Conservation (phyloP, 2,329 filamentous ascomycete species). For the Xylariaceae sp. region DNA sequence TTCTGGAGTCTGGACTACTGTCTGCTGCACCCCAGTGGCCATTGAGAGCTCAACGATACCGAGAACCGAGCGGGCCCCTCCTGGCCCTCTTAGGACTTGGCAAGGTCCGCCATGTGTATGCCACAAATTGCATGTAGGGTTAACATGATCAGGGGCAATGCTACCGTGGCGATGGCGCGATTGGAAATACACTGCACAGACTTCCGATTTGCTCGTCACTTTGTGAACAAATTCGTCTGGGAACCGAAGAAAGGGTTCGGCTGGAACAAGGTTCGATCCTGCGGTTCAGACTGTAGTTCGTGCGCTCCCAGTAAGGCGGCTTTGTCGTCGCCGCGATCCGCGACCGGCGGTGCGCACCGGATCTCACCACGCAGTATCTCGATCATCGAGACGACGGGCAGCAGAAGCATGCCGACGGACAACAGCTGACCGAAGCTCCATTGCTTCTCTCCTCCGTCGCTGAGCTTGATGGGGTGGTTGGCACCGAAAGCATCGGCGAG, state of each 20-base stretch:
- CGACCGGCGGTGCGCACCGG: constrained; percentile 27
- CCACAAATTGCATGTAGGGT: no score
- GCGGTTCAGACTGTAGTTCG: constrained; percentile 23
- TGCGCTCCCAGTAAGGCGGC: constrained; percentile 17
- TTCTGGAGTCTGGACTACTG: no score
- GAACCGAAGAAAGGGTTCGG: constrained; percentile 42
- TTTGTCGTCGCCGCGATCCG: constrained; percentile 19
- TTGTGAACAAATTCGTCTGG: constrained; percentile 33
- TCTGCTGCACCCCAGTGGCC: no score
- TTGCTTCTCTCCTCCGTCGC: constrained; percentile 47
- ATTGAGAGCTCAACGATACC: no score
- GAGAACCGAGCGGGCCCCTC: no score
- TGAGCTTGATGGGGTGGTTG: constrained; percentile 42
- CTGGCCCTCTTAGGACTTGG: no score
- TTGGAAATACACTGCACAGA: no score
- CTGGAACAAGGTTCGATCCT: constrained; percentile 33
- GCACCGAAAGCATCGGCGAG: constrained; percentile 56
- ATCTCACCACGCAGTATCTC: constrained; percentile 51
- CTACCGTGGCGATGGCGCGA: no score
- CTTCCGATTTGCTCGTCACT: no score
- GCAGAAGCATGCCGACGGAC: constrained; percentile 51
- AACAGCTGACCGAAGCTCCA: constrained; percentile 62
- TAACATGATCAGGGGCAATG: no score
- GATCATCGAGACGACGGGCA: constrained; percentile 54
- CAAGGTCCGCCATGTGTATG: no score